A percentile compares a stretch with the other conserved stretches of the same genome.
These are phyloP conservation scores for Eucalyptus albens DNA, from an alignment of 345 rosid species.

Conservation along the genomic window DNA sequence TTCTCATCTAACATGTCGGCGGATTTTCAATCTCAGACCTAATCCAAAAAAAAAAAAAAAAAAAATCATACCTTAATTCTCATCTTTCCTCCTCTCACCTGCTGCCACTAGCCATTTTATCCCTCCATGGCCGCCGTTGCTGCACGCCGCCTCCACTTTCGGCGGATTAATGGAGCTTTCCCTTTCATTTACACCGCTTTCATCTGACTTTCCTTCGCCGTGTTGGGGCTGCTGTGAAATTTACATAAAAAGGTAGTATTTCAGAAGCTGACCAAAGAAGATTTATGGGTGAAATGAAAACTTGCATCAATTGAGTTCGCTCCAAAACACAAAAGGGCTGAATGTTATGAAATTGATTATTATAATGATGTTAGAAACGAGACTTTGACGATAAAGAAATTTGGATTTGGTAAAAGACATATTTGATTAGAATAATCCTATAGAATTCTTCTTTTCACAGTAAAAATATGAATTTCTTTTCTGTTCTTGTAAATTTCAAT, in stretches of 20 bases:
- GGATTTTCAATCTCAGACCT: neutral
- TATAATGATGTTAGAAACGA: neutral
- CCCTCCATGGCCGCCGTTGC: neutral
- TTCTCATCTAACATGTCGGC: neutral
- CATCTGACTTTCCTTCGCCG: neutral
- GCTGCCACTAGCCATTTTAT: neutral
- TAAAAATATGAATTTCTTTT: too few species aligned
- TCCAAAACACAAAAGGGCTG: neutral
- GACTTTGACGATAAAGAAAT: rapidly evolving
- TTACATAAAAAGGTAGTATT: neutral
- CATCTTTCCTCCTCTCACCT: neutral
- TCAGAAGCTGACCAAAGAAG: neutral
- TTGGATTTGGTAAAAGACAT: too few species aligned
- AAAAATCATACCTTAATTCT: neutral
- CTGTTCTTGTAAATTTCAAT: too few species aligned
- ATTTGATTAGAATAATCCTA: too few species aligned
- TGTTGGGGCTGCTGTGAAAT: neutral
- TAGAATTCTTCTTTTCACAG: too few species aligned
- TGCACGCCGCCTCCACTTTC: neutral
- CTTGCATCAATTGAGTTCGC: neutral
- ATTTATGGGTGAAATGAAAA: too few species aligned
- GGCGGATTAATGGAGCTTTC: neutral
- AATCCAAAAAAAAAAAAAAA: too few species aligned
- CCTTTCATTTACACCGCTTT: neutral
- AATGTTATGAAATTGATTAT: neutral